Conservation (phyloP, 208 protist species). For the Leishmania gerbilli region DNA sequence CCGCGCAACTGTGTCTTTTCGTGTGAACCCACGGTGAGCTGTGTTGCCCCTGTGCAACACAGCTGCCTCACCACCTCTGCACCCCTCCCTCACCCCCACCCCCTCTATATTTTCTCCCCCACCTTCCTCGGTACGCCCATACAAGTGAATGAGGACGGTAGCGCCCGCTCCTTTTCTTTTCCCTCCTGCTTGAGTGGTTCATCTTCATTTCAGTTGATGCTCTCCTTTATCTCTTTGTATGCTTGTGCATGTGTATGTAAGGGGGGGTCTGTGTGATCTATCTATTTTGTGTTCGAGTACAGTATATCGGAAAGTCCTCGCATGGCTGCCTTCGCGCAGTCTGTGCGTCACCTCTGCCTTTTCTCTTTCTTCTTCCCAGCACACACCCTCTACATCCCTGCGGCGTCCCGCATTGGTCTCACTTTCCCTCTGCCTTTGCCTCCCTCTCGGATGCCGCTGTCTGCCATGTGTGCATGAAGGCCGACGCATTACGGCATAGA, state of each 20-base stretch:
- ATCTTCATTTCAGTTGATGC: background rate
- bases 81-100: too few species aligned
- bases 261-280: too few species aligned
- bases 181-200: background rate
- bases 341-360: background rate
- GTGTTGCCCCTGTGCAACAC: too few species aligned
- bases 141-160: background rate
- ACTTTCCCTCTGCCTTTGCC: background rate
- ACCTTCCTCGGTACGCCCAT: background rate
- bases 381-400: background rate
- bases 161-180: background rate
- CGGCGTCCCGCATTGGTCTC: too few species aligned
- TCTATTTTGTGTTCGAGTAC: background rate
- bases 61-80: too few species aligned
- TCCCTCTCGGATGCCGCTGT: background rate
- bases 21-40: too few species aligned
- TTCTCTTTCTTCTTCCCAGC: background rate
- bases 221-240: slow-evolving; percentile 1
- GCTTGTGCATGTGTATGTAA: background rate
- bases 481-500: background rate
- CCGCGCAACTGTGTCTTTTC: too few species aligned
- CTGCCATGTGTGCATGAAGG: background rate
- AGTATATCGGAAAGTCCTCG: background rate
- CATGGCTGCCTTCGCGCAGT: background rate
- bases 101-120: too few species aligned